phyloP scores from a whole-genome alignment of 257 asterid genomes.

The Nemophila menziesii region DNA sequence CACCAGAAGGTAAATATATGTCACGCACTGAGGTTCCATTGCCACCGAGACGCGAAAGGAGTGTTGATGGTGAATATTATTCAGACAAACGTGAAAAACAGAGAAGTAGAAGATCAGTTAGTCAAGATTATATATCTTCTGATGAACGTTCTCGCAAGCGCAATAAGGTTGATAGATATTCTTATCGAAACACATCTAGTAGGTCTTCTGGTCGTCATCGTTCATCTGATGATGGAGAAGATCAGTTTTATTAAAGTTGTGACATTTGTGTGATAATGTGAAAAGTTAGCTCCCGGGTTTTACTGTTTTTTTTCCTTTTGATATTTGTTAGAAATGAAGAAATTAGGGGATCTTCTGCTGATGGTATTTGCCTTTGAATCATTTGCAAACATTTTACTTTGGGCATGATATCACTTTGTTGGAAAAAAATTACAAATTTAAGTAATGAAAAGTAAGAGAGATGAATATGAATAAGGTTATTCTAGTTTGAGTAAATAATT shows the following conservation, averaged over 20 bases:
- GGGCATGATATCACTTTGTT: too few relatives aligned
- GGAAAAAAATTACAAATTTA: too few relatives aligned
- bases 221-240: conserved; percentile 18
- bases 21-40: conserved; percentile 76
- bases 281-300: too few relatives aligned
- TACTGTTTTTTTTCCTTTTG: too few relatives aligned
- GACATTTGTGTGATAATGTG: background rate
- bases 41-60: conserved; percentile 65
- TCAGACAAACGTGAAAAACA: conserved; percentile 27
- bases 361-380: too few relatives aligned
- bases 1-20: conserved; percentile 87
- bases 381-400: too few relatives aligned
- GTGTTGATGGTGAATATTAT: conserved; percentile 23
- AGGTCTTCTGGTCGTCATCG: conserved; percentile 20
- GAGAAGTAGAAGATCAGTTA: conserved; percentile 25
- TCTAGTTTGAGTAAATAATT: too few relatives aligned
- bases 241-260: background rate
- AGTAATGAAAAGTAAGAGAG: too few relatives aligned
- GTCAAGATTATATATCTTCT: conserved; percentile 24
- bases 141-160: conserved; percentile 21
- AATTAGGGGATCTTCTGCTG: too few relatives aligned
- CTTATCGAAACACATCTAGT: conserved; percentile 24
- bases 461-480: too few relatives aligned
- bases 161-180: conserved; percentile 22
- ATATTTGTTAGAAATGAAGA: too few relatives aligned